Percentiles rank a stretch among this genome's conserved stretches.
phyloP scores from a whole-genome alignment of 2,329 filamentous ascomycete genomes.

The Hawksworthiomyces lignivorus region DNA sequence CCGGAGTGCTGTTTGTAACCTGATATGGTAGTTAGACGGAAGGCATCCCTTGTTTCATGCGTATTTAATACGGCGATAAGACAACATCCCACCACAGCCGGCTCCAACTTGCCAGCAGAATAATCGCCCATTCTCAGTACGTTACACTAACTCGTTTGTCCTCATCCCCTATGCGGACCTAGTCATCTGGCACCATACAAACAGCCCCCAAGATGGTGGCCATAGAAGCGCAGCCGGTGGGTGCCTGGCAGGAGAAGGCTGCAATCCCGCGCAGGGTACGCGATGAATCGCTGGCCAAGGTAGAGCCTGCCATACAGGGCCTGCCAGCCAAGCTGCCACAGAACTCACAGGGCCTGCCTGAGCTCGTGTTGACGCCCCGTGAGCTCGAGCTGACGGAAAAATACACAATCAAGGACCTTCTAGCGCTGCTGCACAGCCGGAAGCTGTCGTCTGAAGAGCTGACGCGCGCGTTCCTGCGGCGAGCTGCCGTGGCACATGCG shows the following conservation, averaged over 20 bases:
- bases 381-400: constrained; percentile 7
- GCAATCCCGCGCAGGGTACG: neutral
- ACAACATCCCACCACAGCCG: too few relatives aligned
- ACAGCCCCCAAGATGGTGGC: too few relatives aligned
- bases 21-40: too few relatives aligned
- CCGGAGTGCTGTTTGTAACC: too few relatives aligned
- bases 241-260: neutral
- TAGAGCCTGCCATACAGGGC: neutral
- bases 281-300: constrained; percentile 6
- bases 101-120: too few relatives aligned
- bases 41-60: too few relatives aligned
- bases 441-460: constrained; percentile 4
- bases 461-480: constrained; percentile 5
- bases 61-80: too few relatives aligned
- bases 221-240: too few relatives aligned
- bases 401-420: constrained; percentile 1
- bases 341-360: constrained; percentile 1
- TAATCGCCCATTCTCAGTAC: too few relatives aligned
- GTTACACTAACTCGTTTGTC: too few relatives aligned
- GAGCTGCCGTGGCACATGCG: constrained; percentile 9
- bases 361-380: neutral
- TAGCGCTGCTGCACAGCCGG: neutral
- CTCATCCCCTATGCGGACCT: too few relatives aligned
- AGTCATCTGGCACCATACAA: too few relatives aligned
- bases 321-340: neutral